A percentile compares a stretch with the other conserved stretches of the same genome.
These are phyloP conservation scores for Adenanthera pavonina DNA, from an alignment of 306 rosid species.

Conservation along the genomic window DNA sequence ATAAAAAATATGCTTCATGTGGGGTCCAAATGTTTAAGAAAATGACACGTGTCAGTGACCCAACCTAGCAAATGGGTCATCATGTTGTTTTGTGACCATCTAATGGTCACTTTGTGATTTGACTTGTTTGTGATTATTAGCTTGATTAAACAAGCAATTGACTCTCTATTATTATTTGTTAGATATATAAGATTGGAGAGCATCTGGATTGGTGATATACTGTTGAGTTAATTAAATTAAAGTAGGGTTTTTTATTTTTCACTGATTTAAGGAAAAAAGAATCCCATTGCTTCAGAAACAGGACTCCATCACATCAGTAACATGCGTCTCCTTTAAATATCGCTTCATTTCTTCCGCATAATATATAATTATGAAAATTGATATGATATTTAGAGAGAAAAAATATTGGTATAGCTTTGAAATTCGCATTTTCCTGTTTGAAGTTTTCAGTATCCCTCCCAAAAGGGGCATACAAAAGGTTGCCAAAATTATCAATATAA, in stretches of 20 bases:
- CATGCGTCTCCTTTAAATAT: slow-evolving; percentile 36
- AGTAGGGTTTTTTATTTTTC: too few species aligned
- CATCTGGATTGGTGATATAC: slow-evolving; percentile 37
- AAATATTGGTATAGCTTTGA: slow-evolving; percentile 14
- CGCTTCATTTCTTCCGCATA: too few species aligned
- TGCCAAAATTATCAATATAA: too few species aligned
- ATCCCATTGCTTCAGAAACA: slow-evolving; percentile 23
- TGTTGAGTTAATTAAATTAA: slow-evolving; percentile 23
- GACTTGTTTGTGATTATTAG: slow-evolving; percentile 48
- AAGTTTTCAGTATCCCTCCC: too few species aligned
- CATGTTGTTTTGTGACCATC: slow-evolving; percentile 26
- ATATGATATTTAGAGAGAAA: too few species aligned
- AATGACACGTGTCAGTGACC: slow-evolving; percentile 54
- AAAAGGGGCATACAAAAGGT: too few species aligned
- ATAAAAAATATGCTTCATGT: slow-evolving; percentile 21
- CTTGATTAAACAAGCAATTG: slow-evolving; percentile 55
- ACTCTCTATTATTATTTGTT: slow-evolving; percentile 21
- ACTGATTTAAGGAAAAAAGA: too few species aligned
- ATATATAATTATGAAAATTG: too few species aligned
- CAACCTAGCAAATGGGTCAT: slow-evolving; percentile 39
- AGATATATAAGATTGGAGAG: too few species aligned
- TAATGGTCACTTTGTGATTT: slow-evolving; percentile 68
- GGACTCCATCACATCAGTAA: slow-evolving; percentile 30
- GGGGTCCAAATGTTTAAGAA: slow-evolving; percentile 40
- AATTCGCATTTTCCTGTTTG: too few species aligned